Conservation (phyloP, 2,329 filamentous ascomycete genomes). For the Trichoderma atroviride region DNA sequence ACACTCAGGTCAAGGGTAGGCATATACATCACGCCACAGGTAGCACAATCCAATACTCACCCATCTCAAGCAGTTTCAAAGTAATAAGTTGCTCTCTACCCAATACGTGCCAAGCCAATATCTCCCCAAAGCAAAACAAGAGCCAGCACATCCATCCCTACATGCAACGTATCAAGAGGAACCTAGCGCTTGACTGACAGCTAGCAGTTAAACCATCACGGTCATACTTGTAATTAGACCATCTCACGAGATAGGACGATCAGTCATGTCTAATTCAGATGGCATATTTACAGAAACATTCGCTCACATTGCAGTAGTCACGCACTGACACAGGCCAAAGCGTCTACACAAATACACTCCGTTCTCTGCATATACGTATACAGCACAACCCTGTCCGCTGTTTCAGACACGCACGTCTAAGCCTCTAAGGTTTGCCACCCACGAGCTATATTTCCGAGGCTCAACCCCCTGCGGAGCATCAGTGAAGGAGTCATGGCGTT, state of each 20-base stretch:
- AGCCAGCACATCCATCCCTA: not conserved
- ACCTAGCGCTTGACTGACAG: not conserved
- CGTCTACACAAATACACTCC: not conserved
- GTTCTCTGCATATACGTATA: not conserved
- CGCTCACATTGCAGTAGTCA: not conserved
- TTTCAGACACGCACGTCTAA: slow-evolving; percentile 1
- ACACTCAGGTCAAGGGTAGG: not conserved
- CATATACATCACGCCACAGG: not conserved
- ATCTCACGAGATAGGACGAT: not conserved
- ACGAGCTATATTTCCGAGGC: not conserved
- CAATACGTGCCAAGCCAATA: not conserved
- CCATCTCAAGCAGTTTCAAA: not conserved
- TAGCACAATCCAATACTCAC: not conserved
- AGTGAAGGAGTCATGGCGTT: not conserved
- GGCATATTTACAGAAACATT: not conserved
- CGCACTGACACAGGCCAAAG: not conserved
- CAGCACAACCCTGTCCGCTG: not conserved
- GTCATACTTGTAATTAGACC: not conserved
- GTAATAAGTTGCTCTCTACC: not conserved
- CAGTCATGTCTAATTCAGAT: not conserved
- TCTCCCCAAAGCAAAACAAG: not conserved
- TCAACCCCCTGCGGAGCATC: slow-evolving; percentile 1
- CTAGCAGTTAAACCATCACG: not conserved
- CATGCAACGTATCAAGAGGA: not conserved
- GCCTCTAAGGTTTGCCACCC: not conserved